Conservation (phyloP, 208 protist species). For the Cochliopodium minus region DNA sequence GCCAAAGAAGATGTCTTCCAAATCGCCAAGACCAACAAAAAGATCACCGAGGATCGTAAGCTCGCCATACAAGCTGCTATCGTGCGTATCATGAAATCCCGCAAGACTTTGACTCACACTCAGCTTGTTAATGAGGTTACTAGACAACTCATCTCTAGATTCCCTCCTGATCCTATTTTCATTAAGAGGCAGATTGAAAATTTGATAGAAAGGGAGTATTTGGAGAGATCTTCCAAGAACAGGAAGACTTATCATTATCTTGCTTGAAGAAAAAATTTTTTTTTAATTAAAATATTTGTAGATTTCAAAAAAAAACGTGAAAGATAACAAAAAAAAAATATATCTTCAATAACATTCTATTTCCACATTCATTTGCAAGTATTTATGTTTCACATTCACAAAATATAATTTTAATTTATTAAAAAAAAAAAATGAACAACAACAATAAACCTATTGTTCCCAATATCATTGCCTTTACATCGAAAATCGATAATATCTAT, state of each 20-base stretch:
- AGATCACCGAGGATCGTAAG: slow-evolving; percentile 55
- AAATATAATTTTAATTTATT: too few species aligned
- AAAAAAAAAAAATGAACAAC: too few species aligned
- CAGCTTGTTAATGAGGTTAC: neutral
- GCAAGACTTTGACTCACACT: slow-evolving; percentile 16
- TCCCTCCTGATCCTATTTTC: slow-evolving; percentile 3
- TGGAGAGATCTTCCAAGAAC: slow-evolving; percentile 3
- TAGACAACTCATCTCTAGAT: neutral
- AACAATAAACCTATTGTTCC: too few species aligned
- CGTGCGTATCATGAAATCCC: slow-evolving; percentile 60
- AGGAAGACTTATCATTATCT: neutral
- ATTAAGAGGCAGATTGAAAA: slow-evolving; percentile 17
- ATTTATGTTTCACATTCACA: too few species aligned
- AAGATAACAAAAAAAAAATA: too few species aligned
- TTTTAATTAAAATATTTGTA: too few species aligned
- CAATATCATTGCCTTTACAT: too few species aligned
- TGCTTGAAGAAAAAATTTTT: too few species aligned
- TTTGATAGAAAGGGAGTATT: slow-evolving; percentile 16
- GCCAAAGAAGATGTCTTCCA: slow-evolving; percentile 36
- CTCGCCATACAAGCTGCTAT: slow-evolving; percentile 51
- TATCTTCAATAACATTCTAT: too few species aligned
- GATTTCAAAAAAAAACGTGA: too few species aligned
- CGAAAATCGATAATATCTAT: too few species aligned
- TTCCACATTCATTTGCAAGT: too few species aligned
- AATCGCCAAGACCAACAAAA: slow-evolving; percentile 29